These are phyloP conservation scores for Sodiomyces alkalinus DNA, from an alignment of 2,329 filamentous ascomycete species.

Conservation along the genomic window DNA sequence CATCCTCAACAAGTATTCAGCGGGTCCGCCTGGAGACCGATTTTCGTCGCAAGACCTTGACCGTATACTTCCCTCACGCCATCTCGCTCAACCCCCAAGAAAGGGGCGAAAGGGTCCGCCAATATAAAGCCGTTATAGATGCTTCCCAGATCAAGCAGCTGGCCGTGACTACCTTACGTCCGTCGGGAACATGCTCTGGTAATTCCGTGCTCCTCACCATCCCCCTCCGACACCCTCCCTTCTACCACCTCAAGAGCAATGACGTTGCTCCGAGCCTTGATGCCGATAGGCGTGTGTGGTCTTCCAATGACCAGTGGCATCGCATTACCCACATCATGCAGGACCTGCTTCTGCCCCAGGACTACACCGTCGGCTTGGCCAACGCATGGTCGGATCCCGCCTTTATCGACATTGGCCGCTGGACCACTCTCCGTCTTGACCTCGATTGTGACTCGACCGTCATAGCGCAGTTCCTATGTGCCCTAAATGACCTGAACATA, in stretches of 20 bases:
- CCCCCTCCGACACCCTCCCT: slow-evolving; percentile 30
- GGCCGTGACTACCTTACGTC: no score
- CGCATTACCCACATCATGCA: slow-evolving; percentile 30
- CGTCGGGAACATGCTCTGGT: no score
- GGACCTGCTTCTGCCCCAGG: slow-evolving; percentile 15
- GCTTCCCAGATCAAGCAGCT: slow-evolving; percentile 31
- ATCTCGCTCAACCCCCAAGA: slow-evolving; percentile 5
- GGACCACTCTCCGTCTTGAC: slow-evolving; percentile 38
- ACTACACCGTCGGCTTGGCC: slow-evolving; percentile 23
- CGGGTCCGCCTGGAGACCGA: slow-evolving; percentile 22
- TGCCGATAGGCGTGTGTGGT: slow-evolving; percentile 20
- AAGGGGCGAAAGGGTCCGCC: slow-evolving; percentile 7
- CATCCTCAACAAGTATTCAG: no score
- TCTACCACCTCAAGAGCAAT: slow-evolving; percentile 25
- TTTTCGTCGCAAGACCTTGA: slow-evolving; percentile 16
- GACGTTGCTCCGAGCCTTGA: slow-evolving; percentile 18
- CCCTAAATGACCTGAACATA: slow-evolving; percentile 62
- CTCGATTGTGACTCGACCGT: slow-evolving; percentile 16
- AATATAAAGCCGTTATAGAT: slow-evolving; percentile 27
- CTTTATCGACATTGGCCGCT: slow-evolving; percentile 38
- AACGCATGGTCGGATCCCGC: slow-evolving; percentile 16
- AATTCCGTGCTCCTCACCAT: slow-evolving; percentile 29
- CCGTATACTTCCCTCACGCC: slow-evolving; percentile 15
- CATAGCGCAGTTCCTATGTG: slow-evolving; percentile 29
- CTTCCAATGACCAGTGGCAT: slow-evolving; percentile 27